Conservation (phyloP, 441 rosid species). For the Bocquillonia castaneifolia region DNA sequence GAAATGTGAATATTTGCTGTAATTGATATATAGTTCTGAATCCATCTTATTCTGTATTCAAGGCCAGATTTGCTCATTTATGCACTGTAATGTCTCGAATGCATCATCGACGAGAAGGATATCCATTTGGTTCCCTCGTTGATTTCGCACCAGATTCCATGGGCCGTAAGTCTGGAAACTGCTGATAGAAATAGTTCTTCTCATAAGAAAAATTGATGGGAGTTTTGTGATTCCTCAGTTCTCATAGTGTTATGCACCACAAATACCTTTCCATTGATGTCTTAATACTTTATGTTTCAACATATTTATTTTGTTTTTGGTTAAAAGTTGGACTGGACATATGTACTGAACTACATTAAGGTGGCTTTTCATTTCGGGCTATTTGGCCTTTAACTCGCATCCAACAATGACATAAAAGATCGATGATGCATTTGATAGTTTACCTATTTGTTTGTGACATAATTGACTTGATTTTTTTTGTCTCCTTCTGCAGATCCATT, state of each 20-base stretch:
- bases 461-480: not conserved
- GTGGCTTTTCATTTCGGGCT: not conserved
- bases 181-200: not conserved
- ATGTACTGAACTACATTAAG: not conserved
- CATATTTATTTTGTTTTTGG: constrained; percentile 8
- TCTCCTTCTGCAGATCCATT: constrained; percentile 65
- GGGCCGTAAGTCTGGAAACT: constrained; percentile 72
- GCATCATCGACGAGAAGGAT: constrained; percentile 97
- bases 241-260: not conserved
- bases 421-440: not conserved
- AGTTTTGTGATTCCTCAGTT: not conserved
- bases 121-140: constrained; percentile 96
- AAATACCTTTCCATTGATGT: not conserved
- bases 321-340: not conserved
- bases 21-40: constrained; percentile 13
- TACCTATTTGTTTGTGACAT: not conserved
- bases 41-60: constrained; percentile 25
- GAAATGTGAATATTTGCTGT: constrained; percentile 6
- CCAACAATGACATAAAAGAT: not conserved
- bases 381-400: constrained; percentile 1
- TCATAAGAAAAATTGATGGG: not conserved
- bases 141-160: constrained; percentile 89
- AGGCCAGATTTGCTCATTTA: constrained; percentile 97
- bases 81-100: constrained; percentile 93
- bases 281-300: not conserved